phyloP scores from a whole-genome alignment of 169 alveolate genomes.

The Cryptosporidium tyzzeri region DNA sequence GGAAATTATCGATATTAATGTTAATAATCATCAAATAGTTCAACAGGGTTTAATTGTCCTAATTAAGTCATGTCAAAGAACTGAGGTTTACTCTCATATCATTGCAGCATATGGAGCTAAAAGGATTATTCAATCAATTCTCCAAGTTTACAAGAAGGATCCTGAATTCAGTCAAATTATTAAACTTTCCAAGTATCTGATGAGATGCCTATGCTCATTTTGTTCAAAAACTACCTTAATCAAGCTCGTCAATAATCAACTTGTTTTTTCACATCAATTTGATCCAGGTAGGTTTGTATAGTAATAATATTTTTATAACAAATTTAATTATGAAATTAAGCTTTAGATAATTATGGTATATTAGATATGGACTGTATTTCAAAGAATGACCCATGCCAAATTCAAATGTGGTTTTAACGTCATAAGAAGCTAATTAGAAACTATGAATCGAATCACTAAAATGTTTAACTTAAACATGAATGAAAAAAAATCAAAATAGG shows the following conservation, averaged over 20 bases:
- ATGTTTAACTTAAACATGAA: neutral
- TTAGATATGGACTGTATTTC: constrained; percentile 25
- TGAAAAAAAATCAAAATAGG: neutral
- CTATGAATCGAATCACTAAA: neutral
- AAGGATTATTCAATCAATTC: constrained; percentile 14
- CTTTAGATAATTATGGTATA: constrained; percentile 64
- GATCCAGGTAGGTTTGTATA: constrained; percentile 60
- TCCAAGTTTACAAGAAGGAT: constrained; percentile 6
- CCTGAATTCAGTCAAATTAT: neutral
- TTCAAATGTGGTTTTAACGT: constrained; percentile 65
- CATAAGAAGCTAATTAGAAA: neutral
- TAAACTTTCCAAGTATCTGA: neutral
- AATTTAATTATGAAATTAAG: neutral
- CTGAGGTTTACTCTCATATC: constrained; percentile 64
- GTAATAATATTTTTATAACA: too few relatives aligned
- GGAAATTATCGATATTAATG: neutral
- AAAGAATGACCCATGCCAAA: constrained; percentile 20
- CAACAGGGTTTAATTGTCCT: constrained; percentile 14
- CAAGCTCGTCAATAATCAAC: constrained; percentile 23
- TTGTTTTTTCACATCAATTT: constrained; percentile 31
- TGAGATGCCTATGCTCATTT: constrained; percentile 13
- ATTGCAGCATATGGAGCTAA: constrained; percentile 48
- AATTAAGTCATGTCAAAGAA: constrained; percentile 46
- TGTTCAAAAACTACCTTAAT: constrained; percentile 48
- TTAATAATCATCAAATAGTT: constrained; percentile 7